A percentile compares a stretch with the other conserved stretches of the same genome.
These are phyloP conservation scores for Diaporthe citriasiana DNA, from an alignment of 2,329 filamentous ascomycete genomes.

Conservation along the genomic window DNA sequence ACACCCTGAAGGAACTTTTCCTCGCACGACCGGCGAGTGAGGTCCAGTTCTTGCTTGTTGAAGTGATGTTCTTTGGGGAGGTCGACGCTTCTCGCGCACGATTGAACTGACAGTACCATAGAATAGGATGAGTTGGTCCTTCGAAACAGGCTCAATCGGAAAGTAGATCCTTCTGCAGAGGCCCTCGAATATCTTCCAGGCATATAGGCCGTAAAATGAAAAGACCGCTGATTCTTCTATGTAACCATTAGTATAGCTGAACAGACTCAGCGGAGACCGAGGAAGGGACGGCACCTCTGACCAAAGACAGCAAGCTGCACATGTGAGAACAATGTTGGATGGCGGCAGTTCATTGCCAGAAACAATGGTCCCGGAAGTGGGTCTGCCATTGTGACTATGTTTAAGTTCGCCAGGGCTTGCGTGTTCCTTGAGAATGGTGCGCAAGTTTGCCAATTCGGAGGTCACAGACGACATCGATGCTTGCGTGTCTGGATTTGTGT, in stretches of 20 bases:
- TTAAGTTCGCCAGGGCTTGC: not conserved
- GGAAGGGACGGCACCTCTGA: not conserved
- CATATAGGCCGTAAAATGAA: not conserved
- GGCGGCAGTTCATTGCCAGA: not conserved
- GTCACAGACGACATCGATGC: not conserved
- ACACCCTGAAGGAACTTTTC: not conserved
- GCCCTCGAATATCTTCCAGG: not conserved
- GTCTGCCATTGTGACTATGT: not conserved
- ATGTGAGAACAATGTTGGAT: not conserved
- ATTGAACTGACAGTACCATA: not conserved
- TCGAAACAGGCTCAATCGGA: not conserved
- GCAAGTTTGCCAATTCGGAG: conserved; percentile 3
- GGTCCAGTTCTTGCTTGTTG: not conserved
- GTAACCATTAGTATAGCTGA: not conserved
- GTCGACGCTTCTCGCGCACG: not conserved
- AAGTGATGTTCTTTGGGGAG: not conserved
- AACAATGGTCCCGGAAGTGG: too few relatives aligned
- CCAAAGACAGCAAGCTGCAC: not conserved
- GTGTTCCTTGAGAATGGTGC: conserved; percentile 1
- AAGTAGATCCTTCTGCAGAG: conserved; percentile 2
- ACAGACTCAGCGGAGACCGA: not conserved
- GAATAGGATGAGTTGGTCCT: not conserved
- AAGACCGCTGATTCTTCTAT: not conserved
- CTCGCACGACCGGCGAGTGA: not conserved
- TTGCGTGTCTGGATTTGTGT: not conserved